phyloP scores from a whole-genome alignment of 805 yeast species.

The Saccharomycopsis malanga region DNA sequence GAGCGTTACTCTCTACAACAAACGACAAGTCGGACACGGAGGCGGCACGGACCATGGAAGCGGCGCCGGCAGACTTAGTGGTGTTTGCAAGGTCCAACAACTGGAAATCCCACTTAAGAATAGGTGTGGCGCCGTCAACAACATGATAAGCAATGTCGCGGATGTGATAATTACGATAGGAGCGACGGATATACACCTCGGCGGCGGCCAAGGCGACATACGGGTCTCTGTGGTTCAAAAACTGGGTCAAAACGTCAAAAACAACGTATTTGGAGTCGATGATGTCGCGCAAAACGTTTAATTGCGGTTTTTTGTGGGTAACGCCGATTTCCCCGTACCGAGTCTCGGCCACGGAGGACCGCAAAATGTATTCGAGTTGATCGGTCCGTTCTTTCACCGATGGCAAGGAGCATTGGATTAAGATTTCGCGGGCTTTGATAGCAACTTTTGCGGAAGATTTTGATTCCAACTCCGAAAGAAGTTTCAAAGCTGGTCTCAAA shows the following conservation, averaged over 20 bases:
- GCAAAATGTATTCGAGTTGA: constrained; percentile 92
- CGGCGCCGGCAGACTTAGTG: constrained; percentile 33
- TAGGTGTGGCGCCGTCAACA: constrained; percentile 37
- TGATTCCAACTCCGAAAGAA: constrained; percentile 80
- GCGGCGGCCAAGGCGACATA: constrained; percentile 94
- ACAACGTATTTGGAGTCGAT: constrained; percentile 95
- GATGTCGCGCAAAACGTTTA: constrained; percentile 76
- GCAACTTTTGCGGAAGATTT: constrained; percentile 91
- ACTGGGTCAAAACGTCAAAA: constrained; percentile 91
- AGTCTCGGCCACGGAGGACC: constrained; percentile 83
- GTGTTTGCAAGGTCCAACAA: constrained; percentile 65
- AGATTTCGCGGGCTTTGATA: constrained; percentile 89
- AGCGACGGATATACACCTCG: constrained; percentile 93
- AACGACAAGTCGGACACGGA: constrained; percentile 90
- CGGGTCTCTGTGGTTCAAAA: constrained; percentile 74
- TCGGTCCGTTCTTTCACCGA: constrained; percentile 93
- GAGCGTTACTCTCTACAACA: constrained; percentile 62
- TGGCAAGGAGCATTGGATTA: constrained; percentile 95
- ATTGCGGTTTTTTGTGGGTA: constrained; percentile 74
- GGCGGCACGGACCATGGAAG: constrained; percentile 68
- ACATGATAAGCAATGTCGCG: constrained; percentile 58
- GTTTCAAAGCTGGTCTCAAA: constrained; percentile 65
- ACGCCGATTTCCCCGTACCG: constrained; percentile 79
- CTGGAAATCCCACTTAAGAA: constrained; percentile 83
- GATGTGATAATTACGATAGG: constrained; percentile 92